These are phyloP conservation scores for Cystobasidium tubakii DNA, from an alignment of 768 basidiomycete genomes.

Conservation along the genomic window DNA sequence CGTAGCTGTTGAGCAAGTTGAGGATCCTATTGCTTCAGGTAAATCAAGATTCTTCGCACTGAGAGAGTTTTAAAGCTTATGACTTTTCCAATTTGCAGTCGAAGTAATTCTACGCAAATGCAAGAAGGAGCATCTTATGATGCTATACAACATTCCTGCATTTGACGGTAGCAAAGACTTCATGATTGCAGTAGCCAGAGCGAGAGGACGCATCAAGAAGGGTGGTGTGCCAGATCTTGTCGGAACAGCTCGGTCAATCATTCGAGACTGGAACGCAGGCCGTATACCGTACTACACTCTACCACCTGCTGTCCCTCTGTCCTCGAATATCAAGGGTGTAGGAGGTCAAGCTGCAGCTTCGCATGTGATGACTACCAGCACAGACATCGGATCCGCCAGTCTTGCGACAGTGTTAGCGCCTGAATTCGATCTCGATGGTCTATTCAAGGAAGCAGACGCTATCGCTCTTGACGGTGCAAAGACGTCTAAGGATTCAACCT, in stretches of 20 bases:
- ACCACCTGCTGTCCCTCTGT: constrained; percentile 70
- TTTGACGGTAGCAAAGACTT: constrained; percentile 65
- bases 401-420: constrained; percentile 66
- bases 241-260: constrained; percentile 69
- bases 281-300: constrained; percentile 74
- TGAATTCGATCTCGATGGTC: constrained; percentile 72
- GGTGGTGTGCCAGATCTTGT: constrained; percentile 87
- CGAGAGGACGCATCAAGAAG: constrained; percentile 75
- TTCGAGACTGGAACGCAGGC: constrained; percentile 91
- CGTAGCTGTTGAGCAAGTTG: constrained; percentile 79
- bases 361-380: constrained; percentile 24
- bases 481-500: constrained; percentile 53
- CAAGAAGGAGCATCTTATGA: constrained; percentile 63
- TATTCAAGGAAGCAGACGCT: constrained; percentile 74
- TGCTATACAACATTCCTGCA: constrained; percentile 76
- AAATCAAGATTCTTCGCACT: constrained; percentile 46
- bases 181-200: constrained; percentile 79
- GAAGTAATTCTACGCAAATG: constrained; percentile 79
- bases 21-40: constrained; percentile 86
- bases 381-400: constrained; percentile 56
- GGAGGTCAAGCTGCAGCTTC: constrained; percentile 11
- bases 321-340: constrained; percentile 54
- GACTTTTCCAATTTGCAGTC: constrained; percentile 54
- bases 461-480: constrained; percentile 61
- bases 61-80: background rate